These are phyloP conservation scores for Asterochloris erici DNA, from an alignment of 139 green algal species.

Conservation along the genomic window DNA sequence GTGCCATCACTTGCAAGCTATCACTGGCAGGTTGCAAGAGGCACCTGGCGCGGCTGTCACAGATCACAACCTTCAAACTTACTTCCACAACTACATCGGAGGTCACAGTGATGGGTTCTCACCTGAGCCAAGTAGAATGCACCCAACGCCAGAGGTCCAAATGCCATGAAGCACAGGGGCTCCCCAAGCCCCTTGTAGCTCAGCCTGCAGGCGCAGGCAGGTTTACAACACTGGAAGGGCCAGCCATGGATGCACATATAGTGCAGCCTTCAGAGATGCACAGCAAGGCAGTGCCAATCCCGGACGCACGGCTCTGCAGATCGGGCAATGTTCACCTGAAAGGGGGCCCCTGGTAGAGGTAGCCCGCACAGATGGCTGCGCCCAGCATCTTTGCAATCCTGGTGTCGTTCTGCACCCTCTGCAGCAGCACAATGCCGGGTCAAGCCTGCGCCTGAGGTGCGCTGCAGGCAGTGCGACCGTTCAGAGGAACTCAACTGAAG, in stretches of 20 bases:
- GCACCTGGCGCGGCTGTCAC: too few relatives aligned
- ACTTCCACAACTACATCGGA: too few relatives aligned
- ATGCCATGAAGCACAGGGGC: constrained; percentile 95
- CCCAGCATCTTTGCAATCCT: constrained; percentile 62
- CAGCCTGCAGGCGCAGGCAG: constrained; percentile 42
- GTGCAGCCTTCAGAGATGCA: neutral
- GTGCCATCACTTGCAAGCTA: too few relatives aligned
- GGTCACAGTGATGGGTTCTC: neutral
- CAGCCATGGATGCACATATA: too few relatives aligned
- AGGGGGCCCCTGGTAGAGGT: constrained; percentile 96
- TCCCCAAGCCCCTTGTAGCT: constrained; percentile 97
- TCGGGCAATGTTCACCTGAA: constrained; percentile 67
- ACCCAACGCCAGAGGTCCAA: constrained; percentile 86
- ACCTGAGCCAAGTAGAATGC: constrained; percentile 90
- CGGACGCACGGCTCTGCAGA: neutral
- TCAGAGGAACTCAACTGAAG: too few relatives aligned
- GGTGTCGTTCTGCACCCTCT: constrained; percentile 25
- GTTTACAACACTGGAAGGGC: neutral
- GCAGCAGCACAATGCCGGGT: neutral
- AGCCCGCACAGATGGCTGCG: constrained; percentile 79
- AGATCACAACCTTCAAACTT: too few relatives aligned
- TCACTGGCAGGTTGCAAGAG: too few relatives aligned
- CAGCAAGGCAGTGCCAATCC: neutral
- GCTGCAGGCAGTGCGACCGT: neutral
- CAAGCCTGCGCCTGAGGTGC: neutral